Base-by-base conservation (phyloP, 768 basidiomycete species). In the Termitomyces sp. region DNA sequence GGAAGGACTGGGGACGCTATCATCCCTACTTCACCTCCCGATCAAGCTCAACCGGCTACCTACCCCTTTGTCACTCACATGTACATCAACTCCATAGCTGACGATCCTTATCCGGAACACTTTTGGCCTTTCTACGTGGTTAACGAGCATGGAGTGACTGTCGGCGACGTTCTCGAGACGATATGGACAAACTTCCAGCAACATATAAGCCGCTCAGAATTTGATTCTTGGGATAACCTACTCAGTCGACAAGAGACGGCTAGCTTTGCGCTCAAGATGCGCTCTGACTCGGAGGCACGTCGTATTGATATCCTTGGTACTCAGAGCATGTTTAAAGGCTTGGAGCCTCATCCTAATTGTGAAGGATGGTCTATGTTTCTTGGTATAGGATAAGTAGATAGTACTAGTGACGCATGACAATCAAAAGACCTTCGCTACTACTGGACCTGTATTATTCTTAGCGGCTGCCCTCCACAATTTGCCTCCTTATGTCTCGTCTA, bases 21-120 rank as follows among this genome's bases (percentile, higher is more conserved):
- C 6, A 66, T 74, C 42, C 69, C 70, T 3, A 65, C 75, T 42
- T 57, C 67, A 15, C 54, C 63, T 1, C 63, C 70, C 3, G 79
- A 80, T 57, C 61, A 67, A 44, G 69, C 76, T n/a, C 82, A 86
- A 63, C 83, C 85, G 0, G 85, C 85, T n/a, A 85, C 85, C 7
- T 78, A 68, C 63, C 86, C 86, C 0, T 77, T 84, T 54, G 68
- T 85, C 42, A 79, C 79, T 7, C 73, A 78, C 53, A 76, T 88
- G 76, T 75, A 73, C 59, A 78, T 88, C 66, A 74, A 72, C 53
- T 74, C 68, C 3, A 70, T 85, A 22, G 81, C 78, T 18, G 81
- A 79, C 46, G 80, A 83, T 58, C 68, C 76, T 1, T 70, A 73
- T n/a, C 68, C 72, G 0, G 64, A 58, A 12, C 81, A 82, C 62